These are phyloP conservation scores for Mitragyna speciosa DNA, from an alignment of 257 asterid species.

Conservation along the genomic window DNA sequence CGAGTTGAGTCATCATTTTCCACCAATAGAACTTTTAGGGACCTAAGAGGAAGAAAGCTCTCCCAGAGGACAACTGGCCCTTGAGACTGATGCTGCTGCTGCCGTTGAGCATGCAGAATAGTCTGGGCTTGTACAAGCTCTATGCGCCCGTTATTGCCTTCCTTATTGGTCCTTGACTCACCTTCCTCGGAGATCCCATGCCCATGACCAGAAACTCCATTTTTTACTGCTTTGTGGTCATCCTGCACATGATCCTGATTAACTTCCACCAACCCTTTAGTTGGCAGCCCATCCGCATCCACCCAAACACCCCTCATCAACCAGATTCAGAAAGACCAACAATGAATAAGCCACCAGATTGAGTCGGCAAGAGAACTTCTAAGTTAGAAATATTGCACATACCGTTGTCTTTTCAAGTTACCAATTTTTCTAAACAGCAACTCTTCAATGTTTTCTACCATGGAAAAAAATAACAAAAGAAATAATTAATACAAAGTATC, in stretches of 20 bases:
- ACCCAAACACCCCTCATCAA: constrained; percentile 48
- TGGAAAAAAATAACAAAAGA: not conserved
- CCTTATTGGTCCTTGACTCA: constrained; percentile 39
- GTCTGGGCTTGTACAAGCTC: constrained; percentile 32
- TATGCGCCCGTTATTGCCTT: constrained; percentile 20
- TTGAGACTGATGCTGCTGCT: constrained; percentile 28
- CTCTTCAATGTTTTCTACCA: not conserved
- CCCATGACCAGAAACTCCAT: constrained; percentile 29
- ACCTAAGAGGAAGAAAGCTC: constrained; percentile 51
- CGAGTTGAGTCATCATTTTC: constrained; percentile 59
- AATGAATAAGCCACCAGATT: constrained; percentile 38
- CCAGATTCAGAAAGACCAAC: constrained; percentile 46
- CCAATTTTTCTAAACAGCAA: not conserved
- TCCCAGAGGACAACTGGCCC: constrained; percentile 48
- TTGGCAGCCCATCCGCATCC: constrained; percentile 30
- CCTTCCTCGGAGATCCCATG: constrained; percentile 37
- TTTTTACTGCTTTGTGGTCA: constrained; percentile 29
- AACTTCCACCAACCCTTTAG: constrained; percentile 34
- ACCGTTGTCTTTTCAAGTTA: constrained; percentile 24
- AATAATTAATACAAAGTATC: not conserved
- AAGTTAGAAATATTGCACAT: constrained; percentile 40
- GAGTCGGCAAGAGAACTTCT: constrained; percentile 35
- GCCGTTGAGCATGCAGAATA: constrained; percentile 31
- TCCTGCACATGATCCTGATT: constrained; percentile 24
- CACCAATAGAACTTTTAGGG: constrained; percentile 55